Evolutionary conservation across 306 rosid genomes (phyloP), one percentile per base, ranked within the genome.

Genomic region (Inga laurina): DNA sequence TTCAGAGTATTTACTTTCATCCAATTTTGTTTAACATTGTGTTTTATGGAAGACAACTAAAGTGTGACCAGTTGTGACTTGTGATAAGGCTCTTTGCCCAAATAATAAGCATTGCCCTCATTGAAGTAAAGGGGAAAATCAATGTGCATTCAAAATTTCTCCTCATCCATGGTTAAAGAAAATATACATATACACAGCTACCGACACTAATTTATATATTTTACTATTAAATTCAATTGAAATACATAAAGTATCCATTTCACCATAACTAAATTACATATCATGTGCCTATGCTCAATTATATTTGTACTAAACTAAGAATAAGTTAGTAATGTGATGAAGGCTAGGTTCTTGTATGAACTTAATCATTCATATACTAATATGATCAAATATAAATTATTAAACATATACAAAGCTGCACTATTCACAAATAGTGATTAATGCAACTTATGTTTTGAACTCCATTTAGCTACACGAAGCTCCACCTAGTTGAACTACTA

Each of bases 401-500:
- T 4, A 30, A 61, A 62, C 37, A 24, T 12, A 27, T 62, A 12
- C 16, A 27, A 12, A 22, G 68, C 4, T 62, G 37, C 37, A 62
- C 8, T 24, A 22, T 62, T 62, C 68, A 62, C 37, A 62, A 62
- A 8, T 5, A 12, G 37, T 62, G 68, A 62, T 3, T 22, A 62
- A 27, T 62, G 18, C 30, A 8, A 27, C 19, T 12, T 5, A 27
- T 27, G 32, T 11, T 10, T 30, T 27, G 2, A 62, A 24, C 68
- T 22, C 65, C 65, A 57, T 54, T 19, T 54, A 7, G 24, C 27
- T 9, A 49, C 54, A 49, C 54, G 9, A 56, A 56, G 21, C 62
- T 56, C 62, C 24, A 54, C 24, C 27, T 27, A 12, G 37, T 62
- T 62, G 16, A 54, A 89, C 84, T 34, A 79, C 84, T 67, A 80